Evolutionary conservation across 1,139 yeast genomes (phyloP), one percentile per base, ranked within the genome.

Genomic region (Lipomyces yarrowii): DNA sequence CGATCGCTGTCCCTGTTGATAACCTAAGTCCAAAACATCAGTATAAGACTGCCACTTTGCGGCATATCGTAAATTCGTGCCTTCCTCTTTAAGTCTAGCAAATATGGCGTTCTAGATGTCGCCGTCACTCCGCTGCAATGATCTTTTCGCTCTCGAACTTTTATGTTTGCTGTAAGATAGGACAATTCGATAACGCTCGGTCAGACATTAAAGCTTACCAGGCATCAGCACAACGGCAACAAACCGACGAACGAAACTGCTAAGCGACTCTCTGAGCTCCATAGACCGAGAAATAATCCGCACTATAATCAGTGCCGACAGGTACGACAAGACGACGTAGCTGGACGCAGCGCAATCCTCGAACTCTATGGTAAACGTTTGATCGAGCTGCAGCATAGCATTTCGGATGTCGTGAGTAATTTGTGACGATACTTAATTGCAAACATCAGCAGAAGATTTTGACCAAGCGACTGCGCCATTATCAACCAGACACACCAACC

Each of bases 141-240:
- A 52, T 52, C 55, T 30, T 52, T 52, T 3, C 55, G 55, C 15
- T 52, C 30, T 11, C 55, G 55, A 13, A 26, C 55, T 52, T 42
- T n/a, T 42, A 42, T 8, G 18, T 18, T 15, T 42, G n/a, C 21
- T 8, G 48, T 42, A 37, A 48, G 26, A 48, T 18, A 48, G 26
- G 13, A 7, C 3, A 13, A 23, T 21, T 15, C 30, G 30, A 18
- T 13, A 15, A 52, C 4, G 32, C 11, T 18, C 55, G 8, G 4
- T 4, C 13, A 26, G 33, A 30, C 10, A 52, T 23, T 10, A 7
- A 33, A 2, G 33, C 30, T 18, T 52, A 52, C 55, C 33, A 26
- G 55, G 55, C 30, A 52, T 26, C 33, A 52, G 33, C 33, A 52
- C 55, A 21, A 52, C 55, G 33, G 55, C 55, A 6, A 52, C 33